Percentiles rank a stretch among this genome's conserved stretches.
Conservation (phyloP, 805 yeast genomes). For the Candida caryicola region DNA sequence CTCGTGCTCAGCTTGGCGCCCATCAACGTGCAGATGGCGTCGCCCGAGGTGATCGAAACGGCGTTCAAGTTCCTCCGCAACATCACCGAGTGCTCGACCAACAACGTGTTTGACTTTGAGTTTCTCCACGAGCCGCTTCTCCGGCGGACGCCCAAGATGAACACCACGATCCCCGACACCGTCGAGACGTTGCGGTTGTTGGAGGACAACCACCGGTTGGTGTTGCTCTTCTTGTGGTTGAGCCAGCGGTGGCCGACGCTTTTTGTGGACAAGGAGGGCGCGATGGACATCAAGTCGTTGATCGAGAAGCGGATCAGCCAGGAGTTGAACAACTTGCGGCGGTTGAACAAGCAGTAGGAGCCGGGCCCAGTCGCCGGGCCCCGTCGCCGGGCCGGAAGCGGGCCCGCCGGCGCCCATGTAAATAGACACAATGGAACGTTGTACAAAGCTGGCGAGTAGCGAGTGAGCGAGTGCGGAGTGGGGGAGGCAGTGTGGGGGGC, state of each 20-base stretch:
- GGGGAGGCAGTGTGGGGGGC: too few relatives aligned
- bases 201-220: constrained; percentile 66
- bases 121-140: constrained; percentile 29
- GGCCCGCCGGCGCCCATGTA: too few relatives aligned
- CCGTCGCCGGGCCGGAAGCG: too few relatives aligned
- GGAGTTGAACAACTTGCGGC: constrained; percentile 36
- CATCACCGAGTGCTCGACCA: constrained; percentile 53
- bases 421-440: too few relatives aligned
- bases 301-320: constrained; percentile 62
- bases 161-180: constrained; percentile 18
- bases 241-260: constrained; percentile 81
- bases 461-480: too few relatives aligned
- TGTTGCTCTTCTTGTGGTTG: constrained; percentile 78
- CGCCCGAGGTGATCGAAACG: constrained; percentile 37
- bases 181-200: constrained; percentile 29
- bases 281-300: constrained; percentile 62
- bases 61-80: constrained; percentile 51
- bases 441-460: too few relatives aligned
- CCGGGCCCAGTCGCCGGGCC: too few relatives aligned
- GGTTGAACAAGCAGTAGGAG: constrained; percentile 17
- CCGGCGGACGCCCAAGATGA: constrained; percentile 16
- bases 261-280: constrained; percentile 74
- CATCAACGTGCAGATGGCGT: constrained; percentile 30
- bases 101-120: constrained; percentile 52
- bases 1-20: constrained; percentile 63